phyloP scores from a whole-genome alignment of 1,284 basidiomycete species.

The Ganoderma meredithae region DNA sequence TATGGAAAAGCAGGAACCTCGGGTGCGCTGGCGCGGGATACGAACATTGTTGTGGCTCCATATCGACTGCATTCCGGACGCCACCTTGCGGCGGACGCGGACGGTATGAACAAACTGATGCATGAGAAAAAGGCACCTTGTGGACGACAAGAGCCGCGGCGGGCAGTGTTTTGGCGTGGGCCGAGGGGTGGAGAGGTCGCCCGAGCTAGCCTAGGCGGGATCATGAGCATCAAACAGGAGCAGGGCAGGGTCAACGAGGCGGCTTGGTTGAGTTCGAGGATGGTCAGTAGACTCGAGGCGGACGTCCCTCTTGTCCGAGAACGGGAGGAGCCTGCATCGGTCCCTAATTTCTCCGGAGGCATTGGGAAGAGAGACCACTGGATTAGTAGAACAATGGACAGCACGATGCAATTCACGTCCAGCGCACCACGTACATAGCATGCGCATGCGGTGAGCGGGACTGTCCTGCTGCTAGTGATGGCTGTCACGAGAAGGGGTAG shows the following conservation, averaged over 20 bases:
- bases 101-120: background rate
- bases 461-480: background rate
- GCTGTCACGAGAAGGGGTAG: background rate
- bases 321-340: background rate
- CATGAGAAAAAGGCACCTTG: background rate
- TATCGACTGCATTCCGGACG: background rate
- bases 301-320: background rate
- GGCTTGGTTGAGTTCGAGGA: background rate
- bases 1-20: background rate
- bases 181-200: background rate
- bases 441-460: background rate
- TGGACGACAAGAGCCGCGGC: background rate
- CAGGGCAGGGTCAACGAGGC: background rate
- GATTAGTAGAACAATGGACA: slow-evolving; percentile 1
- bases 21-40: background rate
- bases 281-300: slow-evolving; percentile 20
- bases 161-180: background rate
- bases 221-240: background rate
- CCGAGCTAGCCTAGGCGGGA: background rate
- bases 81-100: background rate
- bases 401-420: background rate
- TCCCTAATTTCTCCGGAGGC: background rate
- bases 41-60: slow-evolving; percentile 11
- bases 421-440: background rate
- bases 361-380: background rate